Percentiles rank a stretch among this genome's conserved stretches.
These are phyloP conservation scores for Phytophthora litchii DNA, from an alignment of 352 stramenopile species.

Conservation along the genomic window DNA sequence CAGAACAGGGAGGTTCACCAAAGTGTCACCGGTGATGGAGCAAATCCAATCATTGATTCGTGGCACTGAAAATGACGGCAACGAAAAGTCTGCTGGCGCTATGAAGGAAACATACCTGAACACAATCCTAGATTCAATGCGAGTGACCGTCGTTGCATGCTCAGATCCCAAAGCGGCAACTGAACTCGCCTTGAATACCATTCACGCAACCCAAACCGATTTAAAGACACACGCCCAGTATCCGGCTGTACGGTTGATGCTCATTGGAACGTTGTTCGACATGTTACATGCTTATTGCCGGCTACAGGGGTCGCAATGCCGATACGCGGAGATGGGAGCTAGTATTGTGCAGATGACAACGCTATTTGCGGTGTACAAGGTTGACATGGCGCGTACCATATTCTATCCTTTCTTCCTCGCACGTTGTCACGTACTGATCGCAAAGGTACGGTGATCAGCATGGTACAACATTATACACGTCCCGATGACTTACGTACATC, in stretches of 20 bases:
- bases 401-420: slow-evolving; percentile 61
- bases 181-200: slow-evolving; percentile 53
- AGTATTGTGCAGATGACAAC: slow-evolving; percentile 63
- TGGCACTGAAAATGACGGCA: slow-evolving; percentile 7
- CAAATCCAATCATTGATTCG: slow-evolving; percentile 39
- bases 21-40: slow-evolving; percentile 48
- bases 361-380: slow-evolving; percentile 60
- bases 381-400: slow-evolving; percentile 46
- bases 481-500: background rate
- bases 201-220: slow-evolving; percentile 58
- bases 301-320: slow-evolving; percentile 60
- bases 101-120: slow-evolving; percentile 52
- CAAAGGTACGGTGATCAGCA: slow-evolving; percentile 51
- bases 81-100: slow-evolving; percentile 7
- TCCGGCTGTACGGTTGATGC: slow-evolving; percentile 47
- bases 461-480: background rate
- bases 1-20: slow-evolving; percentile 53
- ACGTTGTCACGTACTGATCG: slow-evolving; percentile 63
- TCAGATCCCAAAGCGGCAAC: slow-evolving; percentile 55
- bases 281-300: slow-evolving; percentile 70
- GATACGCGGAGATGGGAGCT: slow-evolving; percentile 69
- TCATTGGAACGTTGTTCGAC: slow-evolving; percentile 69
- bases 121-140: slow-evolving; percentile 62
- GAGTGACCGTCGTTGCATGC: slow-evolving; percentile 40
- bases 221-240: slow-evolving; percentile 44